Base-by-base conservation (phyloP, 2,329 filamentous ascomycete species). In the Trichoderma pleuroti region DNA sequence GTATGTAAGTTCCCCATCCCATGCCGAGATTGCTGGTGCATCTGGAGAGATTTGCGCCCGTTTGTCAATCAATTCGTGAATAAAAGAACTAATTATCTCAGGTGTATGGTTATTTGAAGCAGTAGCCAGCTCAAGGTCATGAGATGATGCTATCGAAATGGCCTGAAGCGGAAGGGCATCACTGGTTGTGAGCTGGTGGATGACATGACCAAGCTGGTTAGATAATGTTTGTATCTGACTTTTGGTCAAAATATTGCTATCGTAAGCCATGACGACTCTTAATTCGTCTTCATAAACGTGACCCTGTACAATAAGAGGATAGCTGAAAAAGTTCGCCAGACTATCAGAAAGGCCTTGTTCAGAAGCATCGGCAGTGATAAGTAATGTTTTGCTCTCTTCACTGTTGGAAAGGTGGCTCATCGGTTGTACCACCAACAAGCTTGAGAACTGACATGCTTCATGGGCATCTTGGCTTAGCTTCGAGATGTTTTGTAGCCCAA, bases 1-100 rank as follows among this genome's bases (percentile, higher is more conserved):
- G 63, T 83, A 84, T 6, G 81, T 82, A 81, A 79, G 54, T 74
- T 70, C 14, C 80, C 81, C 70, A 56, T 72, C 71, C 46, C 62
- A 68, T 0, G 61, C 26, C 3, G n/a, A 26, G 24, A 71, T 68
- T 14, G 69, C 69, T 18, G 32, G 34, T 14, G 67, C 60, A 12
- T 70, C 11, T 5, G 70, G 70, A 8, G 28, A 24, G 2, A n/a
- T 14, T 0, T 12, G 14, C 3, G 70, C 67, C 8, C 54, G 66
- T 0, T 8, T 30, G 8, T 70, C 70, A 54, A 72, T 66, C n/a
- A 71, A n/a, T 12, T 71, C 56, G 16, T 71, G 70, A 3, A 62
- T 11, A 9, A 5, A 36, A 0, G 62, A 65, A 5, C 5, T 8
- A 1, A 65, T 26, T 0, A 54, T 3, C 2, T 16, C 57, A 6